Base-by-base conservation (phyloP, 2,329 filamentous ascomycete genomes). In the Claviceps capensis region DNA sequence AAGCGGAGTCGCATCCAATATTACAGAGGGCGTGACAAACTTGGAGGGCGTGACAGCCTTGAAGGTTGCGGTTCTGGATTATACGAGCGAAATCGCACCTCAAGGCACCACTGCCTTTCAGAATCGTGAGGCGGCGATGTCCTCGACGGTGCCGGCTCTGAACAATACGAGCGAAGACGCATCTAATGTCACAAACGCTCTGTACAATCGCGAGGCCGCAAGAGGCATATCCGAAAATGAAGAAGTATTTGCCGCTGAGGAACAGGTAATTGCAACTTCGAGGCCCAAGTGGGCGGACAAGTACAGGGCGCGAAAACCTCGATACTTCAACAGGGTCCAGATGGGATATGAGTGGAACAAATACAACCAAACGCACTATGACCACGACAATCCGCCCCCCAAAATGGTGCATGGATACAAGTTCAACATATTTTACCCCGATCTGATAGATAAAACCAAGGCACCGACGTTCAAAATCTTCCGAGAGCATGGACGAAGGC, bases 321-420 rank as follows among this genome's bases (percentile, higher is more conserved):
- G 86, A 54, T 97, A 96, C 70, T 98, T 98, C 77, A 97, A 97
- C 65, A 85, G 93, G 42, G 90, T 97, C 47, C 90, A 95, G 68
- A 96, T 96, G 87, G 93, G 93, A 50, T 98, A 97, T 67, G 93
- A 98, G 68, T 98, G 93, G 93, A 98, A 98, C 75, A 98, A 98
- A 69, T 98, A 98, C 77, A 98, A 98, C 64, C 93, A 98, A 70
- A 98, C 93, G 13, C 93, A 98, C 69, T 98, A 98, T 71, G 93
- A 97, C 67, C 88, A 96, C 67, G 91, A 97, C 65, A 96, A 97
- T 62, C 93, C 93, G 2, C 93, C 93, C 1, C 93, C 93, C 26
- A 96, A 95, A 70, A 91, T 98, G 6, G 93, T 98, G 11, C 93
- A 98, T 67, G 93, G 93, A 52, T 98, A 98, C 76, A 96, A 95